phyloP scores from a whole-genome alignment of 768 basidiomycete species.

The Gautieria morchelliformis region DNA sequence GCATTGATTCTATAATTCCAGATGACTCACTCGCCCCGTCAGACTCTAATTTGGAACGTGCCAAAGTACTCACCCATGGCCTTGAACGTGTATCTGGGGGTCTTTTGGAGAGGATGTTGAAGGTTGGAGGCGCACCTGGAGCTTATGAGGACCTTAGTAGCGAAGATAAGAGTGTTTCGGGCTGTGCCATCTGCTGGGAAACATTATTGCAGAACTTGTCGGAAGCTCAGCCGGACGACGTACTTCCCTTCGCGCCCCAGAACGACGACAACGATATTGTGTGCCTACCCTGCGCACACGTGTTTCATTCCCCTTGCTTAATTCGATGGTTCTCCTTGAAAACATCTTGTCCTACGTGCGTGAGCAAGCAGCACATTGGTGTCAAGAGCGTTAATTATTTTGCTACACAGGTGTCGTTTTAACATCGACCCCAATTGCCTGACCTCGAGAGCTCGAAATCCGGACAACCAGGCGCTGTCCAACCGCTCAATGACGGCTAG shows the following conservation, averaged over 20 bases:
- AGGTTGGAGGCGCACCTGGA: slow-evolving; percentile 27
- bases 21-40: slow-evolving; percentile 12
- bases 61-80: slow-evolving; percentile 49
- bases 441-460: not conserved
- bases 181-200: slow-evolving; percentile 78
- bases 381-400: not conserved
- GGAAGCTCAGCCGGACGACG: slow-evolving; percentile 15
- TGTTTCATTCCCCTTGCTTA: slow-evolving; percentile 72
- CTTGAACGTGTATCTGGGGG: slow-evolving; percentile 59
- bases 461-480: not conserved
- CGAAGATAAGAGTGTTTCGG: slow-evolving; percentile 26
- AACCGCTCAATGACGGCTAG: no score
- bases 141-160: slow-evolving; percentile 12
- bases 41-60: slow-evolving; percentile 51
- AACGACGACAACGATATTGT: slow-evolving; percentile 28
- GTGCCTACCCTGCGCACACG: slow-evolving; percentile 68
- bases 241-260: not conserved
- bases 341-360: slow-evolving; percentile 64
- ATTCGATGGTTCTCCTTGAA: slow-evolving; percentile 72
- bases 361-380: not conserved
- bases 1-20: not conserved
- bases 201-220: slow-evolving; percentile 37
- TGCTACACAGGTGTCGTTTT: slow-evolving; percentile 43
- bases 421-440: slow-evolving; percentile 74
- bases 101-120: slow-evolving; percentile 55